phyloP scores from a whole-genome alignment of 1,284 basidiomycete genomes.

The Cerrena zonata region DNA sequence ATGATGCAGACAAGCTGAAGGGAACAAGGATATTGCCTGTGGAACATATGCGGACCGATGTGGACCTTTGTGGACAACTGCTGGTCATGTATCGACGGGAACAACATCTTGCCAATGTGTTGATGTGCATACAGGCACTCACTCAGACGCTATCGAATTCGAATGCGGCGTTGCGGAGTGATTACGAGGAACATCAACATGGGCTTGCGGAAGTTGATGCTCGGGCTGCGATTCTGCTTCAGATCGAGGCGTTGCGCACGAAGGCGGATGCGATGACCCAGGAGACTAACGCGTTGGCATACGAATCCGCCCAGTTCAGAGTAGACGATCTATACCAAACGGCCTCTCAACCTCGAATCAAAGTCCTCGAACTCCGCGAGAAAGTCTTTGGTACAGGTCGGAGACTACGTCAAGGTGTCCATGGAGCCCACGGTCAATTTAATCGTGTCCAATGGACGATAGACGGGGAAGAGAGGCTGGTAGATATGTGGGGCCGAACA shows the following conservation, averaged over 20 bases:
- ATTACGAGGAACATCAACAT: conserved; percentile 47
- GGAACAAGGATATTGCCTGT: conserved; percentile 42
- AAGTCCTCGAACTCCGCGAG: conserved; percentile 54
- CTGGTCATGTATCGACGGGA: conserved; percentile 63
- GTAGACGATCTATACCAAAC: conserved; percentile 61
- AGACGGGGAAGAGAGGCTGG: conserved; percentile 53
- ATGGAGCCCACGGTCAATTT: conserved; percentile 52
- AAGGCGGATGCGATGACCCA: conserved; percentile 51
- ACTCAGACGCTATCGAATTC: conserved; percentile 45
- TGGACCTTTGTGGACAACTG: conserved; percentile 69
- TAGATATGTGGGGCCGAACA: conserved; percentile 63
- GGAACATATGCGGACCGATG: conserved; percentile 69
- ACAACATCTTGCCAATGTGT: conserved; percentile 44
- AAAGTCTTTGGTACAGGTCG: conserved; percentile 50
- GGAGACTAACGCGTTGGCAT: conserved; percentile 61
- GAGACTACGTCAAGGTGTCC: conserved; percentile 35
- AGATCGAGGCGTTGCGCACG: conserved; percentile 44
- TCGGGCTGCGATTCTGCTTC: conserved; percentile 40
- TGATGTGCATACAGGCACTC: conserved; percentile 44
- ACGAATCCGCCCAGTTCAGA: conserved; percentile 65
- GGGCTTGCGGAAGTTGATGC: conserved; percentile 42
- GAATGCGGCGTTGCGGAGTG: conserved; percentile 48
- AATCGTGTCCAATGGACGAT: conserved; percentile 65
- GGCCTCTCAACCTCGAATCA: conserved; percentile 53
- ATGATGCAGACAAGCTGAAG: conserved; percentile 45